Evolutionary conservation across 2,329 filamentous ascomycete species (phyloP).

Genomic region (Cladosporium halotolerans): DNA sequence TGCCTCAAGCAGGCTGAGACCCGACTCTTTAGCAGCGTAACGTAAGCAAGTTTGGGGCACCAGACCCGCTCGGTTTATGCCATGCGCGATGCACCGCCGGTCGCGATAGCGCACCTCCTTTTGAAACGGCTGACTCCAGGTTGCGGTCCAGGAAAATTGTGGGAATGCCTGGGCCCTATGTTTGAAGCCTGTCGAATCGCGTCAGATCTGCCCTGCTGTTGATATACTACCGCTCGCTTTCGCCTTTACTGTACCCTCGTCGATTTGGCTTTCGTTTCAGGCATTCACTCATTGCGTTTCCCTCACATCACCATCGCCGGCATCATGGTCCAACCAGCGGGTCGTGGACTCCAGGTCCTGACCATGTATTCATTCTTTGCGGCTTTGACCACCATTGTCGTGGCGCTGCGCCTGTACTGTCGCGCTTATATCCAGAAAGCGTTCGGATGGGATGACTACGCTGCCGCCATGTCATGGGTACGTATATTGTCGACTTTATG

Average conservation of each 20-base stretch:
- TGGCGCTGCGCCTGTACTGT: slow-evolving; percentile 12
- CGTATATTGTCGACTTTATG: neutral
- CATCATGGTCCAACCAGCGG: slow-evolving; percentile 10
- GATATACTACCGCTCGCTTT: neutral
- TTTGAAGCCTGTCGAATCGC: slow-evolving; percentile 4
- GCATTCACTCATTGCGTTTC: neutral
- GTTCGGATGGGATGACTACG: slow-evolving; percentile 12
- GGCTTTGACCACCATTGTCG: slow-evolving; percentile 12
- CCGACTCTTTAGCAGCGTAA: neutral
- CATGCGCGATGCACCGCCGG: neutral
- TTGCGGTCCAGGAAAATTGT: neutral
- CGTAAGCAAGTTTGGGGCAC: neutral
- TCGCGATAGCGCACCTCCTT: neutral
- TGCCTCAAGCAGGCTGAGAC: neutral
- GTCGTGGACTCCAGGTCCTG: slow-evolving; percentile 14
- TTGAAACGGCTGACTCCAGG: neutral
- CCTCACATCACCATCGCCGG: neutral
- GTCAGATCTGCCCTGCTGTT: neutral
- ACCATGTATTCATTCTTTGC: slow-evolving; percentile 13
- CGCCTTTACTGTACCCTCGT: neutral
- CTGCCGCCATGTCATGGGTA: slow-evolving; percentile 13
- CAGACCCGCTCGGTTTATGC: neutral
- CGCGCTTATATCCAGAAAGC: slow-evolving; percentile 9
- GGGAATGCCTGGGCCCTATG: neutral
- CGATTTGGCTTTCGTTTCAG: neutral